Base-by-base conservation (phyloP, 805 yeast species). In the Groenewaldozyma tartarivorans region DNA sequence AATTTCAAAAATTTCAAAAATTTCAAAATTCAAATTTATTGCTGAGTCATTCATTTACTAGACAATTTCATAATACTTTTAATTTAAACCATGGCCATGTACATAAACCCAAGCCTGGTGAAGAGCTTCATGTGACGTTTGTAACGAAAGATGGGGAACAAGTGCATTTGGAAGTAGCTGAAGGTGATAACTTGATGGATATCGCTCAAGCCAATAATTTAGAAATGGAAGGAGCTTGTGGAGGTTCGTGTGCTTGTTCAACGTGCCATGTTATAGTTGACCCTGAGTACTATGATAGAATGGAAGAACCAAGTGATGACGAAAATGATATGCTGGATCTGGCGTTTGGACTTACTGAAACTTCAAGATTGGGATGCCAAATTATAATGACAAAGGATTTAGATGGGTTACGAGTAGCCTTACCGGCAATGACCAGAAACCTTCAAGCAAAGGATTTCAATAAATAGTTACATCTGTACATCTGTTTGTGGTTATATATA, bases 241-340 rank as follows among this genome's bases (percentile, higher is more conserved):
- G 98, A 18, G 98, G 97, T 3, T 86, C 96, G 3, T 92, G 98
- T 69, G 98, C 98, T 1, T 92, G 98, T 60, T 87, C 96, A 4
- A 92, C 98, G 0, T 92, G 98, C 58, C 98, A 92, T 63, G 80
- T 92, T 40, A 90, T 92, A 38, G 87, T 92, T 31, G 98, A 92
- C 58, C 97, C 98, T 1, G 96, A 82, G 35, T 87, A 68, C 59
- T 92, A 86, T 63, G 98, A 92, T 56, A 74, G 67, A 38, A 75
- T 92, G 48, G 95, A 92, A 6, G 97, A 92, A 60, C 97, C 98
- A 0, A 85, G 79, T 49, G 98, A 92, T 58, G 98, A 92, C 57
- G 98, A 92, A 62, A 90, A 92, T 58, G 98, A 92, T 62, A 92
- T 92, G 98, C 71, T 92, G 55, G 98, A 92, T 63, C 71, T 92